Evolutionary conservation across 2,329 filamentous ascomycete genomes (phyloP), one percentile per base, ranked within the genome.

Genomic region (Dothistroma septosporum): DNA sequence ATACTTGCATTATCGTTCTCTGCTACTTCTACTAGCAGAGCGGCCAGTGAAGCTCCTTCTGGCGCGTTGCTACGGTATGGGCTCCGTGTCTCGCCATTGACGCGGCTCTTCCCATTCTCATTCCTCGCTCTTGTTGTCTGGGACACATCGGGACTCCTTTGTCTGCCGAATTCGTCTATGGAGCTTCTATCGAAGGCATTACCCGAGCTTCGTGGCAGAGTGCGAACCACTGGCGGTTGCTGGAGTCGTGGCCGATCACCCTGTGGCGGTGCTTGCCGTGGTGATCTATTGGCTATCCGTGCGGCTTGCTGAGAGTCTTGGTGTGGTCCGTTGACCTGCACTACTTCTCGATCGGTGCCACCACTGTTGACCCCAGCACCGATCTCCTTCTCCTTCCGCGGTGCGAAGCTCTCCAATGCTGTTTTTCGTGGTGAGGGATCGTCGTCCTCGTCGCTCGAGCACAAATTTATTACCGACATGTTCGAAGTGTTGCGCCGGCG

Each of bases 381-480:
- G 31, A 24, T 4, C 11, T 7, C 21, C 37, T 59, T 59, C 4
- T 60, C 21, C 32, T 57, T 57, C 1, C 55, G 48, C 16, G 55
- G 59, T 35, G 33, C 28, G 28, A 58, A 61, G 19, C 35, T 31
- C 16, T 37, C 50, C 24, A 61, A 49, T 21, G 22, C 31, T 8
- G 28, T 22, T 33, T 59, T 55, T 14, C 52, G 37, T 19, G 56
- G 53, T 41, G 56, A 53, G 14, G n/a, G 22, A 9, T 59, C 56
- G 4, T 62, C 53, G 16, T 33, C 41, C 14, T 60, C 58, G 21
- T 54, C 41, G 19, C 53, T 56, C 8, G 58, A 60, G n/a, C 32
- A 52, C 16, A 60, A n/a, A 44, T 60, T 53, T 32, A 60, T 55
- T 4, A 60, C 32, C 33, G 50, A 21, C 55, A 57, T 57, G 41